phyloP scores from a whole-genome alignment of 495 filamentous ascomycete species.

The Parathielavia hyrcaniae region DNA sequence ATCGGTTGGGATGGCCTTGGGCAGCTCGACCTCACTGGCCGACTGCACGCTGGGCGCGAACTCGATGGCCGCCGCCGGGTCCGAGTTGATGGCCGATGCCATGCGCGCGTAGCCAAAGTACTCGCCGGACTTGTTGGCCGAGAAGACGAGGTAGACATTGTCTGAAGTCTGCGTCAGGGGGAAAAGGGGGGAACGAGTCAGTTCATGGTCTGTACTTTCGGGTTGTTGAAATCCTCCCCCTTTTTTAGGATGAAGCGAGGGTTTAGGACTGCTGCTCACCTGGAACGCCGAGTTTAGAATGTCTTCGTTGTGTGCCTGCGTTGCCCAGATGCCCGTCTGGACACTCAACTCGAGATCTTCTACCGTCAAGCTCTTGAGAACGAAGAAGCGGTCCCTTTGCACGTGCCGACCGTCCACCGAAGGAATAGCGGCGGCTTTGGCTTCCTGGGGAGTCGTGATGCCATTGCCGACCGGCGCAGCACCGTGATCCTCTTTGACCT shows the following conservation, averaged over 20 bases:
- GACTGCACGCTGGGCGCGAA: conserved; percentile 54
- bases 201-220: background rate
- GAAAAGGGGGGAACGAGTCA: background rate
- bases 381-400: conserved; percentile 71
- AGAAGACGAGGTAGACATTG: conserved; percentile 93
- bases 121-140: conserved; percentile 95
- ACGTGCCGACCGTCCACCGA: conserved; percentile 17
- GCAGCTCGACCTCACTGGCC: conserved; percentile 55
- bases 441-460: conserved; percentile 21
- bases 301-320: conserved; percentile 87
- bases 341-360: conserved; percentile 92
- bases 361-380: conserved; percentile 92
- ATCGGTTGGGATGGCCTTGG: conserved; percentile 68
- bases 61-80: conserved; percentile 60
- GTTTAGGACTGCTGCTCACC: conserved; percentile 48
- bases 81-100: conserved; percentile 75
- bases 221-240: background rate
- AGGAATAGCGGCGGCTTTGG: conserved; percentile 13
- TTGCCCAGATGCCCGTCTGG: conserved; percentile 84
- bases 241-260: background rate
- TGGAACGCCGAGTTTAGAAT: conserved; percentile 76
- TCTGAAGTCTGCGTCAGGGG: conserved; percentile 56
- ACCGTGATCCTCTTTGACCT: conserved; percentile 16
- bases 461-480: background rate
- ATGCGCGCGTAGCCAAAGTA: conserved; percentile 96